Percentiles rank a stretch among this genome's conserved stretches.
These are phyloP conservation scores for Limtongia smithiae DNA, from an alignment of 805 yeast species.

Conservation along the genomic window DNA sequence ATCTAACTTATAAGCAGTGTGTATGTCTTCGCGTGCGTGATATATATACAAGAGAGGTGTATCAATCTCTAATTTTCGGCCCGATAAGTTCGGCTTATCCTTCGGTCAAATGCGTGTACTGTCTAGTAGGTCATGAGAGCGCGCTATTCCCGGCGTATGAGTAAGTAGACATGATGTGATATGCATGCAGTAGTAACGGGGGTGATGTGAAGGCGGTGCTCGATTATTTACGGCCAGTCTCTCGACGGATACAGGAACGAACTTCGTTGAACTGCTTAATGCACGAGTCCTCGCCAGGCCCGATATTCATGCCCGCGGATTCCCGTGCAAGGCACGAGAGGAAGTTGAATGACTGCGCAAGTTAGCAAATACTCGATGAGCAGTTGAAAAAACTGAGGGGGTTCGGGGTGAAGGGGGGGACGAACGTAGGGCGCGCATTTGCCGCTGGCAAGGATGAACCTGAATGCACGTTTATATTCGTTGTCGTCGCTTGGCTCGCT, in stretches of 20 bases:
- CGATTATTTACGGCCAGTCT: background rate
- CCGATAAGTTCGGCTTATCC: no score
- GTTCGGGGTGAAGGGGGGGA: background rate
- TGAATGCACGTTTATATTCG: background rate
- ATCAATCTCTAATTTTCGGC: no score
- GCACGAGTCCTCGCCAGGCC: background rate
- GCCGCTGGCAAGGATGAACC: background rate
- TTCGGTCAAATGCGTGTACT: no score
- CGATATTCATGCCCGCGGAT: no score
- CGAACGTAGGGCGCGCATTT: background rate
- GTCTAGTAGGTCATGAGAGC: no score
- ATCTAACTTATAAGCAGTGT: no score
- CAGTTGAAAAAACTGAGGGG: background rate
- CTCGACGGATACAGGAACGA: background rate
- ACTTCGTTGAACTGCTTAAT: background rate
- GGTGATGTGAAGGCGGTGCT: background rate
- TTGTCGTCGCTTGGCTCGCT: background rate
- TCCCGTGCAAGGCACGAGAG: background rate
- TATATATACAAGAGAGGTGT: no score
- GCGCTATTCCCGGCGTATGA: no score
- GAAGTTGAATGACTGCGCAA: background rate
- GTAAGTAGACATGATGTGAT: no score
- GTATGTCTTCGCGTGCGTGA: no score
- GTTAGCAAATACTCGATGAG: background rate
- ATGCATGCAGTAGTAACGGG: no score